A percentile compares a stretch with the other conserved stretches of the same genome.
phyloP scores from a whole-genome alignment of 768 basidiomycete genomes.

The Cubamyces sp. region DNA sequence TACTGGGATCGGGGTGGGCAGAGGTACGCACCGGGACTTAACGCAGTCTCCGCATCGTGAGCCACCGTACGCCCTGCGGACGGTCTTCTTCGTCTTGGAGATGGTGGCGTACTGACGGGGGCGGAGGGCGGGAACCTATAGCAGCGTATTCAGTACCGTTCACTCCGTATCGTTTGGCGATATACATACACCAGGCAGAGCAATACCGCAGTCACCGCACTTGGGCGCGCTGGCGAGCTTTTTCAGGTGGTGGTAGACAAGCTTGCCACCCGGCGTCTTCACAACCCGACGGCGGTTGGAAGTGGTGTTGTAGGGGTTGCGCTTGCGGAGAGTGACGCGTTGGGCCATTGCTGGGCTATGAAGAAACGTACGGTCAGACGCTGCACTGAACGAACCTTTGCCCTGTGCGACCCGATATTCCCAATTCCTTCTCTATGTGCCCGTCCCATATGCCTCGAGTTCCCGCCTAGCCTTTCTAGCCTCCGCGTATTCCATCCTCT shows the following conservation, averaged over 20 bases:
- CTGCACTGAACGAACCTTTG: neutral
- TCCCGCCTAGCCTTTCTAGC: neutral
- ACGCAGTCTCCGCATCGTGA: conserved; percentile 97
- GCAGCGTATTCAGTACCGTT: neutral
- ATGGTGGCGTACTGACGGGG: conserved; percentile 95
- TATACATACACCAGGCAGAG: conserved; percentile 86
- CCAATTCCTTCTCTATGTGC: neutral
- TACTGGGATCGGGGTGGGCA: no score
- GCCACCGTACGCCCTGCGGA: conserved; percentile 95
- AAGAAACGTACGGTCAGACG: conserved; percentile 26
- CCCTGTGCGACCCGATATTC: conserved; percentile 5
- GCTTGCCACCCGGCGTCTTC: conserved; percentile 98
- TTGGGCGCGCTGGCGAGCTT: conserved; percentile 91
- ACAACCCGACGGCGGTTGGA: conserved; percentile 94
- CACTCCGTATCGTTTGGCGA: neutral
- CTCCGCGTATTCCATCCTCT: neutral
- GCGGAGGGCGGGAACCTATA: conserved; percentile 90
- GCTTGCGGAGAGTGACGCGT: conserved; percentile 99
- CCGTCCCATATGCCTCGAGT: neutral
- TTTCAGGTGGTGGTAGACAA: conserved; percentile 98
- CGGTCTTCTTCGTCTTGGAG: conserved; percentile 97
- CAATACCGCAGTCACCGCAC: conserved; percentile 97
- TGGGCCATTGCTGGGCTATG: conserved; percentile 76
- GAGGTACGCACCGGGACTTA: conserved; percentile 77
- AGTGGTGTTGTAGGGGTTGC: conserved; percentile 96